Evolutionary conservation across 352 stramenopile genomes (phyloP), one percentile per base, ranked within the genome.

Genomic region (Globisporangium yorkense): DNA sequence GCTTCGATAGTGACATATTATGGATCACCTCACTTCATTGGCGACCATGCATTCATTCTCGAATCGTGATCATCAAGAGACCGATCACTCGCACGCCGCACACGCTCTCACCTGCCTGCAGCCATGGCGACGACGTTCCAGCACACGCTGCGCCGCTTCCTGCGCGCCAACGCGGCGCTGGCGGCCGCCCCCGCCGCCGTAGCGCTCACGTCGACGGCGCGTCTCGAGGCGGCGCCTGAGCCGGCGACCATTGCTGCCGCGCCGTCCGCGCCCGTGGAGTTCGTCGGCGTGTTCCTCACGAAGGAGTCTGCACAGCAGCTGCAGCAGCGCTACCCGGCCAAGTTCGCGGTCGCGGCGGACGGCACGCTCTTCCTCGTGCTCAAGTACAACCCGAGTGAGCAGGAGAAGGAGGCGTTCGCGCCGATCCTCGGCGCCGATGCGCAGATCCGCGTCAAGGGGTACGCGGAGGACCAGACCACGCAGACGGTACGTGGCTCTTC

Each of bases 251-350:
- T 47, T 27, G 6, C 57, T 1, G 27, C 51, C 6, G 13, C 55
- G 12, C 13, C 44, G 27, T 27, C n/a, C 5, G 46, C 51, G 45
- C 67, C 72, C 20, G 62, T 87, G 48, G 78, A 91, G 62, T 93
- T 89, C 54, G 66, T 93, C 9, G 83, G 83, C 57, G 83, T 93
- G 27, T 93, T 91, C 57, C 63, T 93, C 37, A 68, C 83, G 24
- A 74, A 80, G 51, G 72, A 75, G 33, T 77, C 79, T 54, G 72
- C 77, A 20, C 57, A 63, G 15, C 67, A 67, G 55, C 67, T 93
- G 40, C 66, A 68, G 15, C 59, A 68, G 51, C 71, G 80, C 21
- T 92, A 84, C 65, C 78, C 79, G 18, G 52, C 67, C 67, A 84
- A 84, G 61, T 87, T 86, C 46, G 55, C 52, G 35, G 58, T 47